Base-by-base conservation (phyloP, 495 filamentous ascomycete genomes). In the Aspergillus indologenus region DNA sequence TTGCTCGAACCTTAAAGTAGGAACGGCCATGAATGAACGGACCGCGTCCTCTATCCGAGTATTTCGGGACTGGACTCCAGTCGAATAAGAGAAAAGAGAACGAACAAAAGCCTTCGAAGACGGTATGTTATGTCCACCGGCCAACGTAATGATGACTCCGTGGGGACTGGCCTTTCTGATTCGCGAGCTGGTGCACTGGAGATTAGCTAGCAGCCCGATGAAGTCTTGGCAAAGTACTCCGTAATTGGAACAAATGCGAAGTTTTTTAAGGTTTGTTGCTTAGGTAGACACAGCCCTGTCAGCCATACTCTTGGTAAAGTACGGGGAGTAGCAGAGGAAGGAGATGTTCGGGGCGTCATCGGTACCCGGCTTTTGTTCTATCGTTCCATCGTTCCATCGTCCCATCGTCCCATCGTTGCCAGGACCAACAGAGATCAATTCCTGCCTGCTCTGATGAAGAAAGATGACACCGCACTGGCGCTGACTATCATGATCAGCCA, bases 1-100 rank as follows among this genome's bases (percentile, higher is more conserved):
- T 51, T 31, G 48, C 31, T 51, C 24, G 17, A 51, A 51, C 48
- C 29, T 29, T 51, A 51, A 51, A 23, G 15, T n/a, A 29, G 22
- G 29, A 23, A 29, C 23, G 14, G n/a, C 31, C 23, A 24, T 26
- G 47, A 26, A 26, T 26, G 48, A 20, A 51, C 48, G 48, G 23
- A 8, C 45, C 24, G 19, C 48, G 6, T 29, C 26, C 9, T 51
- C 23, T 18, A n/a, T 29, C 48, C 48, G 31, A 51, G 48, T n/a
- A 51, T 11, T n/a, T n/a, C 4, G 48, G 23, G 17, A 17, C 22
- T 24, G 24, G 48, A 18, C 48, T 29, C 24, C 17, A 31, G 4
- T 17, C 17, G 48, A 51, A 24, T 18, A 29, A 31, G 48, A 31
- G 29, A 51, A 31, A 51, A 20, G 31, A 50, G 9, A 29, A 29